A percentile compares a stretch with the other conserved stretches of the same genome.
Evolutionary conservation across 805 yeast genomes (phyloP).

Genomic region (Priceomyces castillae): DNA sequence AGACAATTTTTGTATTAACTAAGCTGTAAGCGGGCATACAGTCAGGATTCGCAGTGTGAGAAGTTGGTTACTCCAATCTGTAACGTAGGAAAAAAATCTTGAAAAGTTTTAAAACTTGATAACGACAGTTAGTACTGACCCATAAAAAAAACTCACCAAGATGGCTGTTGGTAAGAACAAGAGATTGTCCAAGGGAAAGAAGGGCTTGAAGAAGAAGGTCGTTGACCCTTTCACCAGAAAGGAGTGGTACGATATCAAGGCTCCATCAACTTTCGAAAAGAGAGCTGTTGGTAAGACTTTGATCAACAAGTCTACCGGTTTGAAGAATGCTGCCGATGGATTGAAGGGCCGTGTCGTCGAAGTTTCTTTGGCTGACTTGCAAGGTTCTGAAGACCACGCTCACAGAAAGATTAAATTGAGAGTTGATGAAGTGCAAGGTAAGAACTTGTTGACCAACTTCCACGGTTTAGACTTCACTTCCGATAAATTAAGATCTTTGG

Average conservation of each 20-base stretch:
- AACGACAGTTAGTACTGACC: slow-evolving; percentile 5
- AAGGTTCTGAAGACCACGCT: slow-evolving; percentile 98
- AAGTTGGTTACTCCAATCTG: background rate
- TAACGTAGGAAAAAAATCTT: slow-evolving; percentile 3
- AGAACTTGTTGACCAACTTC: slow-evolving; percentile 98
- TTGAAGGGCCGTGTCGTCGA: slow-evolving; percentile 97
- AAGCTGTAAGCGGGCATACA: background rate
- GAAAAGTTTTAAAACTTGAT: background rate
- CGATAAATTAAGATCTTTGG: slow-evolving; percentile 95
- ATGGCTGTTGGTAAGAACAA: slow-evolving; percentile 60
- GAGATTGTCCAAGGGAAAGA: slow-evolving; percentile 85
- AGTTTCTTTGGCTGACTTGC: slow-evolving; percentile 94
- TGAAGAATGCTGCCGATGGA: slow-evolving; percentile 96
- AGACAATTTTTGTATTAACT: background rate
- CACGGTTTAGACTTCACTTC: slow-evolving; percentile 98
- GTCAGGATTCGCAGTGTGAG: background rate
- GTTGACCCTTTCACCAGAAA: slow-evolving; percentile 99
- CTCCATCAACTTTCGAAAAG: slow-evolving; percentile 98
- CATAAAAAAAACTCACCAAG: slow-evolving; percentile 19
- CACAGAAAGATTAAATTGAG: slow-evolving; percentile 96
- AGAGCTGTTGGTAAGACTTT: slow-evolving; percentile 98
- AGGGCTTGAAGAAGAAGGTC: slow-evolving; percentile 98
- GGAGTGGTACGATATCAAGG: slow-evolving; percentile 98
- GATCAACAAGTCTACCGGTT: slow-evolving; percentile 98
- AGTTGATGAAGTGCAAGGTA: slow-evolving; percentile 99